phyloP scores from a whole-genome alignment of 768 basidiomycete genomes.

The Tricholoma furcatifolium region DNA sequence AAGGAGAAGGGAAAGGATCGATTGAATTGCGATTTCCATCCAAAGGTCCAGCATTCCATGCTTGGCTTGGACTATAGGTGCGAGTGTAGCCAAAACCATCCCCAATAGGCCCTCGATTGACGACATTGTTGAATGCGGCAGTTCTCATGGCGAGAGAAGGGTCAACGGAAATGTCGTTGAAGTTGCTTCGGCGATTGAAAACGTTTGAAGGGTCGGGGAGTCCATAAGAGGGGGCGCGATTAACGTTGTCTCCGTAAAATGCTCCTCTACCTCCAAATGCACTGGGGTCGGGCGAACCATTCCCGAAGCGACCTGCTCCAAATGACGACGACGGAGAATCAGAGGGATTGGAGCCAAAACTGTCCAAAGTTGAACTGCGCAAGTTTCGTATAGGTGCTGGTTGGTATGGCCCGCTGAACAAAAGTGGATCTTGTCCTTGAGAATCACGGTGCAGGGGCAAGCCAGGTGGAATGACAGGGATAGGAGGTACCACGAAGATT shows the following conservation, averaged over 20 bases:
- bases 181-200: conserved; percentile 35
- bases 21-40: conserved; percentile 14
- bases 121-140: conserved; percentile 28
- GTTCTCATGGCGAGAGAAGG: conserved; percentile 28
- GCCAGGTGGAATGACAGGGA: conserved; percentile 51
- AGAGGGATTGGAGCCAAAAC: conserved; percentile 57
- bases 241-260: conserved; percentile 32
- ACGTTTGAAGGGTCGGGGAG: conserved; percentile 25
- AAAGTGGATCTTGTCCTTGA: conserved; percentile 39
- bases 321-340: conserved; percentile 77
- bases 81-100: conserved; percentile 40
- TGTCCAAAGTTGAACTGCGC: conserved; percentile 64
- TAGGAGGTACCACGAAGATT: conserved; percentile 59
- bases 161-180: conserved; percentile 42
- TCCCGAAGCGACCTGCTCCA: conserved; percentile 59
- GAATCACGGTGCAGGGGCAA: conserved; percentile 44
- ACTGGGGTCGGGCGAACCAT: conserved; percentile 68
- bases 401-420: conserved; percentile 59
- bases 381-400: conserved; percentile 62
- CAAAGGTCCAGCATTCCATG: conserved; percentile 18
- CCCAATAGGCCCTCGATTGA: conserved; percentile 29
- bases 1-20: conserved; percentile 15
- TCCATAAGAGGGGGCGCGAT: conserved; percentile 26
- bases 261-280: conserved; percentile 48
- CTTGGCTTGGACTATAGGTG: conserved; percentile 30